Evolutionary conservation across 2,329 filamentous ascomycete genomes (phyloP), one percentile per base, ranked within the genome.

Genomic region (Fusarium floridanum): DNA sequence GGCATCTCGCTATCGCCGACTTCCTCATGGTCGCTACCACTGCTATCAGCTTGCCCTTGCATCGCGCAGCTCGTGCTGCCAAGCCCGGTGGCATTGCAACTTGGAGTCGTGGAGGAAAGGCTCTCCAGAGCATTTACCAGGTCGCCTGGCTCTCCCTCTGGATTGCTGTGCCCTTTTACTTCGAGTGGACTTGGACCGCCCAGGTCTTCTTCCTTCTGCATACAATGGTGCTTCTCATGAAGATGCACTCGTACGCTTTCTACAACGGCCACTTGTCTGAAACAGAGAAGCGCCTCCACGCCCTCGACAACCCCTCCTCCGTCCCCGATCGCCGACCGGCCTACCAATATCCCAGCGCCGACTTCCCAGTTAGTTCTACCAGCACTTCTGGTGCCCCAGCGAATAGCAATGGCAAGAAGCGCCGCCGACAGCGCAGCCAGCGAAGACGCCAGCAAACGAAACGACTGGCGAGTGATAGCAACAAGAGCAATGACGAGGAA

Each of bases 191-290:
- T 4, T 99, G 97, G 97, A 99, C 97, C 0, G 92, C 96, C 4
- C 97, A 98, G 81, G 97, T 99, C 43, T 99, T 97, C 82, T 90
- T 99, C 77, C 93, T 95, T 12, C 87, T 99, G 37, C 97, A 99
- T 83, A 93, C 95, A 50, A 91, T 99, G 84, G 93, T 94, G 9
- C 88, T 99, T 22, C 91, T 98, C 61, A 99, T 99, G 97, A 99
- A 99, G 87, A 97, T 98, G 91, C 97, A 99, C 83, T 98, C 95
- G 7, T 99, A 98, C 80, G 94, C 95, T 27, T 99, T 98, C 83
- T 99, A 99, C 86, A 98, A 98, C 79, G 97, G 97, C 12, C 97
- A 99, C 82, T 87, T 99, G 17, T 94, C 93, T 76, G 94, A 97
- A 82, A 97, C 95, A 0, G 91, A 97, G 82, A 92, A 93, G 80